phyloP scores from a whole-genome alignment of 768 basidiomycete species.

The Lentinula detonsa region DNA sequence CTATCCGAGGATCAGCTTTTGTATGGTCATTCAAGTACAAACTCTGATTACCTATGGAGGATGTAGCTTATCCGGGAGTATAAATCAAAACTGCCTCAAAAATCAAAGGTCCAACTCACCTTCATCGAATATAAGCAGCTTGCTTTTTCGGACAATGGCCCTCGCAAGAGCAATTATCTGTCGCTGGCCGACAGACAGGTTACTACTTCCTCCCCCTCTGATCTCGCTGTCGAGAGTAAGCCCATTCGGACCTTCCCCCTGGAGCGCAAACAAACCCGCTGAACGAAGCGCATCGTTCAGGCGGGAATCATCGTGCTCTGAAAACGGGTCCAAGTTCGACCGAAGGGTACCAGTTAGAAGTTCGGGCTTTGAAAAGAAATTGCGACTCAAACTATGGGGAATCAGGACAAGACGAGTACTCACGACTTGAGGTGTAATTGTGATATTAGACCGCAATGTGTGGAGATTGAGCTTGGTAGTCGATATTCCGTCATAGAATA shows the following conservation, averaged over 20 bases:
- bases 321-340: slow-evolving; percentile 65
- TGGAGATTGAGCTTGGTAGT: slow-evolving; percentile 35
- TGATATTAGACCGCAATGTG: slow-evolving; percentile 35
- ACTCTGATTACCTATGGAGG: slow-evolving; percentile 35
- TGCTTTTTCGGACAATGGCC: slow-evolving; percentile 53
- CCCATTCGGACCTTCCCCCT: slow-evolving; percentile 39
- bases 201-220: slow-evolving; percentile 54
- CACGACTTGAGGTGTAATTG: slow-evolving; percentile 30
- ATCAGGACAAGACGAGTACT: background rate
- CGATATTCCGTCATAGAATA: slow-evolving; percentile 35
- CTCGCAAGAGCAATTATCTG: slow-evolving; percentile 65
- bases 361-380: slow-evolving; percentile 25
- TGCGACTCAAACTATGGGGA: background rate
- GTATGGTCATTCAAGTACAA: background rate
- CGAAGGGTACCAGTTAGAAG: slow-evolving; percentile 59
- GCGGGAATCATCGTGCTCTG: slow-evolving; percentile 45
- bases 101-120: slow-evolving; percentile 28
- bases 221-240: slow-evolving; percentile 41
- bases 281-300: slow-evolving; percentile 34
- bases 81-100: background rate
- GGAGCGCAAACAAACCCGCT: slow-evolving; percentile 33
- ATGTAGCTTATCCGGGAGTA: slow-evolving; percentile 36
- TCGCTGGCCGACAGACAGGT: slow-evolving; percentile 73
- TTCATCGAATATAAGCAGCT: slow-evolving; percentile 59
- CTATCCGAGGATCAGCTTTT: slow-evolving; percentile 18